A percentile compares a stretch with the other conserved stretches of the same genome.
These are phyloP conservation scores for Pittosporum tobira DNA, from an alignment of 129 eudicot genomes.

Conservation along the genomic window DNA sequence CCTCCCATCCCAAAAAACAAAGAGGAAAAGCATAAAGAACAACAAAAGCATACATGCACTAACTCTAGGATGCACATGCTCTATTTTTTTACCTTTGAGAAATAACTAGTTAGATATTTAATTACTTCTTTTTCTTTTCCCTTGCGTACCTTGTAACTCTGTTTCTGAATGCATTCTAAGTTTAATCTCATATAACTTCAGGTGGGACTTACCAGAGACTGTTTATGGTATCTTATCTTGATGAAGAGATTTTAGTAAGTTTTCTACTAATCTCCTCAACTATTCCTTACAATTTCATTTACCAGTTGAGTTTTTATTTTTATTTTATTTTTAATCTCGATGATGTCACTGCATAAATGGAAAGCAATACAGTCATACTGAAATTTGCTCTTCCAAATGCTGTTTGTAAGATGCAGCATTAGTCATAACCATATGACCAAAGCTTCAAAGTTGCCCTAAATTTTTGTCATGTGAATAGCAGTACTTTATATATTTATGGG, in stretches of 20 bases:
- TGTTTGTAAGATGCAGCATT: neutral
- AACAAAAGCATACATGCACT: too few species aligned
- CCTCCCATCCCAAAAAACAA: too few species aligned
- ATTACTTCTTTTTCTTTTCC: neutral
- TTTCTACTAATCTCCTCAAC: neutral
- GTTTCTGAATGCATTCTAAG: neutral
- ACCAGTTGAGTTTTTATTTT: neutral
- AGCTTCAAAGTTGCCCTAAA: neutral
- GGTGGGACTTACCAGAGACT: slow-evolving; percentile 64
- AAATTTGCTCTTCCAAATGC: neutral
- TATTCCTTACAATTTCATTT: neutral
- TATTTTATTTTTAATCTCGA: neutral
- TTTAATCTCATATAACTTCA: slow-evolving; percentile 21
- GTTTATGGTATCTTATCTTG: slow-evolving; percentile 92
- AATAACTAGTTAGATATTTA: neutral
- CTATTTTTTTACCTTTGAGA: too few species aligned
- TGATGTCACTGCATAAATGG: slow-evolving; percentile 2
- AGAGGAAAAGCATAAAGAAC: too few species aligned
- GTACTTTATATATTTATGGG: neutral
- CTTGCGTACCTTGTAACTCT: neutral
- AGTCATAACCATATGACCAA: neutral
- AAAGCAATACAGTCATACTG: neutral
- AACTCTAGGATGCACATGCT: too few species aligned
- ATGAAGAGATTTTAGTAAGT: slow-evolving; percentile 88
- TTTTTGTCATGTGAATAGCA: neutral